These are phyloP conservation scores for Trametes gibbosa DNA, from an alignment of 768 basidiomycete species.

Conservation along the genomic window DNA sequence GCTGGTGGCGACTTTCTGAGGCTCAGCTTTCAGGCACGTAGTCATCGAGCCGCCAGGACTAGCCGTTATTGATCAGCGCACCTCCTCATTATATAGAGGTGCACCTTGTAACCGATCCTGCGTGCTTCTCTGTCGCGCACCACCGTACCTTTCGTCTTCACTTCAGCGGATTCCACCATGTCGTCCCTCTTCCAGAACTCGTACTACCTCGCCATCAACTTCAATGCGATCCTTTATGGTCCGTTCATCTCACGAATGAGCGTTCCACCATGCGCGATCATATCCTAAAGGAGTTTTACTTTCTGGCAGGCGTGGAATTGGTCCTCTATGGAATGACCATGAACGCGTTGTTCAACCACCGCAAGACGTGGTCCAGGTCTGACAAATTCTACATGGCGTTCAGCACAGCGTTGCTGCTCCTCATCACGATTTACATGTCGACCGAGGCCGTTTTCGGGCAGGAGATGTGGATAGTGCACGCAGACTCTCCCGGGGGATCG, in stretches of 20 bases:
- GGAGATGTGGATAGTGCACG: conserved; percentile 37
- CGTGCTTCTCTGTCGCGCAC: not conserved
- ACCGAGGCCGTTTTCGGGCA: conserved; percentile 32
- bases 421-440: conserved; percentile 34
- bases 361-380: conserved; percentile 6
- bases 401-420: conserved; percentile 28
- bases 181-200: conserved; percentile 20
- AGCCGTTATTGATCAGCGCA: not conserved
- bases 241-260: not conserved
- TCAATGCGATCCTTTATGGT: conserved; percentile 21
- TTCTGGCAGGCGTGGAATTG: conserved; percentile 25
- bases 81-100: not conserved
- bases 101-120: not conserved
- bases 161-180: not conserved
- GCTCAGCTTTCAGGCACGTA: not conserved
- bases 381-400: conserved; percentile 24
- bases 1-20: not conserved
- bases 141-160: not conserved
- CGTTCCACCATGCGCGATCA: not conserved
- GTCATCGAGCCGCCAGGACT: not conserved
- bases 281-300: not conserved
- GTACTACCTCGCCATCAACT: conserved; percentile 21
- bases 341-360: conserved; percentile 12
- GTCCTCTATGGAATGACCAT: conserved; percentile 27
- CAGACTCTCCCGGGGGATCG: conserved; percentile 33